phyloP scores from a whole-genome alignment of 169 alveolate species.

The Blepharisma undulans region DNA sequence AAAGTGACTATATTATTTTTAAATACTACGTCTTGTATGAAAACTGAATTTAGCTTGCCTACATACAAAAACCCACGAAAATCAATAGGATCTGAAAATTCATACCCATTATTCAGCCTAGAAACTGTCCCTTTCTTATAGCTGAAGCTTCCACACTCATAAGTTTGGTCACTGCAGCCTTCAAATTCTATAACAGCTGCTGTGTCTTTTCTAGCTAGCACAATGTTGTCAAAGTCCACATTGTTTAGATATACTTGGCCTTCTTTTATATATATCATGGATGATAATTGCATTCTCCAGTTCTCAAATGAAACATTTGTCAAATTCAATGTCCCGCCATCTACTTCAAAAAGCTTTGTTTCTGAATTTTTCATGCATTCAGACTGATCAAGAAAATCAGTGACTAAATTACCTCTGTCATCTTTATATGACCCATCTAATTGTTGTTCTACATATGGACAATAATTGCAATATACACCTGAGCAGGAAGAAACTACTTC shows the following conservation, averaged over 20 bases:
- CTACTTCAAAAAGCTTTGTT: not conserved
- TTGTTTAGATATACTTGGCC: not conserved
- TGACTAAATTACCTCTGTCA: not conserved
- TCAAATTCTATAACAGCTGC: not conserved
- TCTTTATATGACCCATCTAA: not conserved
- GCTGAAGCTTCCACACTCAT: not conserved
- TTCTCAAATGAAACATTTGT: not conserved
- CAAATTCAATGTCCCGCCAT: not conserved
- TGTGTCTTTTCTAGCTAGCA: not conserved
- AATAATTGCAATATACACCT: not conserved
- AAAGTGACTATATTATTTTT: not conserved
- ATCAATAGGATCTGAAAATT: not conserved
- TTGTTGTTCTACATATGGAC: not conserved
- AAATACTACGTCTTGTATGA: not conserved
- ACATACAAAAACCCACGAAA: not conserved
- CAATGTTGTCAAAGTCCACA: not conserved
- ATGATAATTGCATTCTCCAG: not conserved
- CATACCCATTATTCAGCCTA: not conserved
- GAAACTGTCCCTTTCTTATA: not conserved
- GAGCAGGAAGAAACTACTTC: not conserved
- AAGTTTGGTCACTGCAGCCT: not conserved
- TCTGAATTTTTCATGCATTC: not conserved
- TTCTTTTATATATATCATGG: not conserved
- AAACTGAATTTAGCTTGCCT: not conserved
- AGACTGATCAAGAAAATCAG: not conserved